Conservation (phyloP, 768 basidiomycete genomes). For the Lactarius pseudohatsudake region DNA sequence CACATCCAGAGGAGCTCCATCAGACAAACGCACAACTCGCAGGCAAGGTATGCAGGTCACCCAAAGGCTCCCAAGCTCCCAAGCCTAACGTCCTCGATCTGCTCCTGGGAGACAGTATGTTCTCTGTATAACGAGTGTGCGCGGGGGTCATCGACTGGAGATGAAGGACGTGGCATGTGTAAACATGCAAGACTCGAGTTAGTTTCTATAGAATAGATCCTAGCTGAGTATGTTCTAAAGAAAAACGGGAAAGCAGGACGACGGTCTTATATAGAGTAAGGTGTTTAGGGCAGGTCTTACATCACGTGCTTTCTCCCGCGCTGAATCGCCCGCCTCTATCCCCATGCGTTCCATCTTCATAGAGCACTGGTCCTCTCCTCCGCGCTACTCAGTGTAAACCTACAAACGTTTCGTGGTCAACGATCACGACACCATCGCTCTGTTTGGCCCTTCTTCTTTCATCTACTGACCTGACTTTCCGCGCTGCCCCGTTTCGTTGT, state of each 20-base stretch:
- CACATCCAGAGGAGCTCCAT: slow-evolving; percentile 36
- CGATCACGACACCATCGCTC: no score
- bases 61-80: slow-evolving; percentile 32
- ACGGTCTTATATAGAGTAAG: slow-evolving; percentile 9
- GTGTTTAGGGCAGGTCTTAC: slow-evolving; percentile 22
- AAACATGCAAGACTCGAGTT: slow-evolving; percentile 48
- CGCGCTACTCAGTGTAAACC: no score
- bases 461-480: no score
- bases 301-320: slow-evolving; percentile 8
- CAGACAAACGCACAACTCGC: slow-evolving; percentile 44
- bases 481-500: no score
- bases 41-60: slow-evolving; percentile 34
- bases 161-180: slow-evolving; percentile 44
- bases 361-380: no score
- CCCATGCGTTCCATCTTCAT: no score
- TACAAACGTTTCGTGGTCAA: no score
- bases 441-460: no score
- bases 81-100: slow-evolving; percentile 43
- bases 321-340: no score
- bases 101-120: slow-evolving; percentile 34
- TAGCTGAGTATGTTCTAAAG: slow-evolving; percentile 46
- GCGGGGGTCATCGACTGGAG: slow-evolving; percentile 43
- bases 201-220: slow-evolving; percentile 44
- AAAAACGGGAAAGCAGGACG: slow-evolving; percentile 21
- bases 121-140: slow-evolving; percentile 43